phyloP scores from a whole-genome alignment of 768 basidiomycete genomes.

The Boletus subparvulus region DNA sequence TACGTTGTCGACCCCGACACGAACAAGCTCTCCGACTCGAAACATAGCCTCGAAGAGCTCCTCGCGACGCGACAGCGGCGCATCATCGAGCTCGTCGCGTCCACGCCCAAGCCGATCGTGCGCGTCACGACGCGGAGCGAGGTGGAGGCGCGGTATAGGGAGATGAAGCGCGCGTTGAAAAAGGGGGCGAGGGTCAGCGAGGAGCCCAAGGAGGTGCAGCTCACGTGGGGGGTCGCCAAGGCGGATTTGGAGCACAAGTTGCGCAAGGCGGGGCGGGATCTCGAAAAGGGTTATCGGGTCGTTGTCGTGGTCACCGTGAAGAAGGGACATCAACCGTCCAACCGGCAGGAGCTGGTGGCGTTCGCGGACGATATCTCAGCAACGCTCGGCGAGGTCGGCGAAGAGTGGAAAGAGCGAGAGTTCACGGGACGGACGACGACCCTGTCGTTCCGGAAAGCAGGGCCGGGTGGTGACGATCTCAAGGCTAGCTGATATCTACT shows the following conservation, averaged over 20 bases:
- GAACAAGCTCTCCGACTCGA: constrained; percentile 36
- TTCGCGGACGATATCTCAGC: constrained; percentile 45
- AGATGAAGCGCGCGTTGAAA: constrained; percentile 35
- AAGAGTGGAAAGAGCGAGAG: constrained; percentile 51
- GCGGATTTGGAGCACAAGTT: constrained; percentile 70
- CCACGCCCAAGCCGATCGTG: constrained; percentile 56
- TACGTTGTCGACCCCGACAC: constrained; percentile 50
- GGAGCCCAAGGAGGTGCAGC: constrained; percentile 64
- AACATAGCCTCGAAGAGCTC: constrained; percentile 38
- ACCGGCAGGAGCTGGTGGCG: constrained; percentile 39
- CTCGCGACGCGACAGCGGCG: constrained; percentile 44
- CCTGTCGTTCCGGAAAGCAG: constrained; percentile 45
- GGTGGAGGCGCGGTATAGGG: constrained; percentile 39
- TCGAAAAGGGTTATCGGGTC: constrained; percentile 61
- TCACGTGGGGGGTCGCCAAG: constrained; percentile 62
- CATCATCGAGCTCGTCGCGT: constrained; percentile 56
- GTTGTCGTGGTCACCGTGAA: constrained; percentile 56
- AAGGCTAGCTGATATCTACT: constrained; percentile 7
- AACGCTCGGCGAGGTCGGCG: constrained; percentile 47
- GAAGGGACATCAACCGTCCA: constrained; percentile 39
- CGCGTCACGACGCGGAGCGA: constrained; percentile 51
- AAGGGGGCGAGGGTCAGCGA: constrained; percentile 30
- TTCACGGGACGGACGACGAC: constrained; percentile 37
- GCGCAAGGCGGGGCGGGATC: constrained; percentile 51
- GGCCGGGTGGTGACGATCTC: background rate